Evolutionary conservation across 2,329 filamentous ascomycete genomes (phyloP), one percentile per base, ranked within the genome.

Genomic region (Xylariaceae sp.): DNA sequence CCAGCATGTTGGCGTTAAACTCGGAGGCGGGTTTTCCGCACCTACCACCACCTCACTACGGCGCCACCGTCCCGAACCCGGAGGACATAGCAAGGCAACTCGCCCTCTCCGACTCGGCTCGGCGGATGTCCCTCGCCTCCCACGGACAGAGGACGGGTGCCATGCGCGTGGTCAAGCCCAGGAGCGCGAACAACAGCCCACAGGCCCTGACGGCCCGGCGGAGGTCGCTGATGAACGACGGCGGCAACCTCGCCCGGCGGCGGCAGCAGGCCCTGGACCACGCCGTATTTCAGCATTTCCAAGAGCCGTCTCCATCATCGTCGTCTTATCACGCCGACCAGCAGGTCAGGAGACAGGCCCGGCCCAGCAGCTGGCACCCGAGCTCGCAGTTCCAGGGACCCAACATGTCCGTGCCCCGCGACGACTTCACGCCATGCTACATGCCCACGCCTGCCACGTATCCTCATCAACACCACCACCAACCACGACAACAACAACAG

Each of bases 331-430:
- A 53, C 17, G 32, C 33, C 19, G 44, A 50, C 22, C 54, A 57
- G 36, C 53, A 58, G 17, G 40, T 57, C 24, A 60, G 55, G 46
- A 55, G 60, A 50, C 57, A 66, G 24, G 59, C 60, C 33, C 72
- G 83, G 26, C 82, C 83, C 5, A 64, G 84, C 29, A 87, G 82
- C 64, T 88, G 83, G 83, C 83, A 88, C 54, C 80, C 82, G 3
- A 72, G 73, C 15, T 73, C 79, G 8, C 66, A 73, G 37, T 56
- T 64, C 43, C 53, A 58, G 36, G 49, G 59, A 37, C 57, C 51
- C 21, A 52, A 60, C 12, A 56, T 58, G 38, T 55, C 58, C 30
- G 58, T 63, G 33, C 50, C 52, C 26, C 61, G 61, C 14, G 55
- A 57, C 36, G 37, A 58, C 29, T 43, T 50, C 19, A 50, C 55